A percentile compares a stretch with the other conserved stretches of the same genome.
Evolutionary conservation across 164 flowering plant genomes (phyloP).

Genomic region (Paratinospora sagittata): DNA sequence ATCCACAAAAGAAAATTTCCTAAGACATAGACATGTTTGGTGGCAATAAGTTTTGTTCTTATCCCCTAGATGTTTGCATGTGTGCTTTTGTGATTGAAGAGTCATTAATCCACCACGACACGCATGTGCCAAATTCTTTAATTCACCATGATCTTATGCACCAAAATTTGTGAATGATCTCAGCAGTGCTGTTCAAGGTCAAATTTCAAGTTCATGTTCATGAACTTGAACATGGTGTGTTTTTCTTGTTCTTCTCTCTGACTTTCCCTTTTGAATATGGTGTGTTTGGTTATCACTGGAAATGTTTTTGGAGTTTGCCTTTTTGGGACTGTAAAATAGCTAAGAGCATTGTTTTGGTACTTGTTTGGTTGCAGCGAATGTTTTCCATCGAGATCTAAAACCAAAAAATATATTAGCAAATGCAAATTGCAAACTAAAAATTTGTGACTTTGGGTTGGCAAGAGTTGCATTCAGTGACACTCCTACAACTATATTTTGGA

Average conservation of each 20-base stretch:
- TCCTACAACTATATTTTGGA: conserved; percentile 84
- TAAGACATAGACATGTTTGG: no score
- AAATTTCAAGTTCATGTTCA: background rate
- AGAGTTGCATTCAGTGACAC: conserved; percentile 87
- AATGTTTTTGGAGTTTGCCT: background rate
- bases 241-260: background rate
- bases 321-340: conserved; percentile 6
- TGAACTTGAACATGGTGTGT: no score
- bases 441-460: conserved; percentile 93
- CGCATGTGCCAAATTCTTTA: background rate
- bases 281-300: background rate
- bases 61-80: no score
- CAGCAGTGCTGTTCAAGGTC: background rate
- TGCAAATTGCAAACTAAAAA: conserved; percentile 90
- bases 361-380: conserved; percentile 37
- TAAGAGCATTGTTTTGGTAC: conserved; percentile 16
- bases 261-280: background rate
- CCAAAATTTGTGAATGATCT: background rate
- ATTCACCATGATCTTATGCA: background rate
- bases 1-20: no score
- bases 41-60: no score
- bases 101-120: background rate
- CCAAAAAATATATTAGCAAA: conserved; percentile 93
- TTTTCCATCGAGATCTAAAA: conserved; percentile 82
- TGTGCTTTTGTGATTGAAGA: background rate